These are phyloP conservation scores for Microcos paniculata DNA, from an alignment of 345 rosid genomes.

Conservation along the genomic window DNA sequence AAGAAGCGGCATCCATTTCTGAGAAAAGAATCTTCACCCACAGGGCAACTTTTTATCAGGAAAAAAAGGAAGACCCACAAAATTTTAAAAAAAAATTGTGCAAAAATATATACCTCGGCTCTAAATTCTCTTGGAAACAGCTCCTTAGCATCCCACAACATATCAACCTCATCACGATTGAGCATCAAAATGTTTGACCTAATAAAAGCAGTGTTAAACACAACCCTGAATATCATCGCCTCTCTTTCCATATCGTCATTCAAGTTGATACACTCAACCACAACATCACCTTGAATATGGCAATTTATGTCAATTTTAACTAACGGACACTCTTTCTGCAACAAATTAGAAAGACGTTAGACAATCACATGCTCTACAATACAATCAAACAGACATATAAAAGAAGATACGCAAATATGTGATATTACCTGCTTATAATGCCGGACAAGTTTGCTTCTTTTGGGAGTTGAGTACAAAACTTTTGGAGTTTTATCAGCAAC, in stretches of 20 bases:
- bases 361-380: slow-evolving; percentile 1
- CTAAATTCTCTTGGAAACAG: slow-evolving; percentile 86
- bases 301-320: slow-evolving; percentile 90
- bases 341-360: slow-evolving; percentile 11
- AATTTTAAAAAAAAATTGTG: slow-evolving; percentile 17
- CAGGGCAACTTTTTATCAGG: slow-evolving; percentile 31
- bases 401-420: not conserved
- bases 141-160: slow-evolving; percentile 77
- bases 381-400: not conserved
- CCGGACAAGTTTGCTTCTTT: slow-evolving; percentile 57
- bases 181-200: slow-evolving; percentile 95
- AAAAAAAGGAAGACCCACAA: slow-evolving; percentile 7
- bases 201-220: slow-evolving; percentile 91
- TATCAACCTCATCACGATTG: slow-evolving; percentile 86
- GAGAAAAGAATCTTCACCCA: slow-evolving; percentile 87
- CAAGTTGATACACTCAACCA: slow-evolving; percentile 84
- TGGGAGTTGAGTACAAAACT: slow-evolving; percentile 59
- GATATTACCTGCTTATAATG: slow-evolving; percentile 74
- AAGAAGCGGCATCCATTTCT: slow-evolving; percentile 82
- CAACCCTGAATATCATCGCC: slow-evolving; percentile 78
- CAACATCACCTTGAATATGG: slow-evolving; percentile 85
- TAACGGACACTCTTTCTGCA: slow-evolving; percentile 83
- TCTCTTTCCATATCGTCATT: slow-evolving; percentile 73
- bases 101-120: slow-evolving; percentile 65
- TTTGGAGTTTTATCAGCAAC: slow-evolving; percentile 58